phyloP scores from a whole-genome alignment of 495 filamentous ascomycete genomes.

The Trichoderma erinaceum region DNA sequence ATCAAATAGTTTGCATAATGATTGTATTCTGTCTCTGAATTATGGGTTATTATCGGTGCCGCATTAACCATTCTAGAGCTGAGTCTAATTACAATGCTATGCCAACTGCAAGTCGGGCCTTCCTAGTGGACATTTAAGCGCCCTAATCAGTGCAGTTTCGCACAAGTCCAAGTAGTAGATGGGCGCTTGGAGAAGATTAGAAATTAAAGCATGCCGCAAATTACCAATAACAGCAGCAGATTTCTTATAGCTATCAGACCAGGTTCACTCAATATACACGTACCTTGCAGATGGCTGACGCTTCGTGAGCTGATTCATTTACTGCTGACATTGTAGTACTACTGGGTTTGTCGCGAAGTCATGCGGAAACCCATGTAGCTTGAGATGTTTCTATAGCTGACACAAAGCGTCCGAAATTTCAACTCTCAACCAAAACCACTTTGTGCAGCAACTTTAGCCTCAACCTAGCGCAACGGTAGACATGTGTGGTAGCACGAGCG shows the following conservation, averaged over 20 bases:
- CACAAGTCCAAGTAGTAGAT: background rate
- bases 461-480: background rate
- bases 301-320: no score
- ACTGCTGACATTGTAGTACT: no score
- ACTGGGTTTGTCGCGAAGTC: no score
- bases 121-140: background rate
- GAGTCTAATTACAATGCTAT: background rate
- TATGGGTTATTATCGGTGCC: background rate
- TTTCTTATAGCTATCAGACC: background rate
- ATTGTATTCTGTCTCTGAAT: background rate
- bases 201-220: background rate
- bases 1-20: background rate
- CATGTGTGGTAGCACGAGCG: conserved; percentile 6
- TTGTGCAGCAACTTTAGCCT: background rate
- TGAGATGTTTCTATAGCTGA: background rate
- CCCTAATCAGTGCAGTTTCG: background rate
- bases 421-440: background rate
- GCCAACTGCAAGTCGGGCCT: background rate
- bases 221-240: background rate
- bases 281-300: no score
- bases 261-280: no score
- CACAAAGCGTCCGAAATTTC: background rate
- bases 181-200: background rate
- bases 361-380: background rate
- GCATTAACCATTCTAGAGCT: background rate